Base-by-base conservation (phyloP, 257 asterid species). In the Salvia miltiorrhiza region DNA sequence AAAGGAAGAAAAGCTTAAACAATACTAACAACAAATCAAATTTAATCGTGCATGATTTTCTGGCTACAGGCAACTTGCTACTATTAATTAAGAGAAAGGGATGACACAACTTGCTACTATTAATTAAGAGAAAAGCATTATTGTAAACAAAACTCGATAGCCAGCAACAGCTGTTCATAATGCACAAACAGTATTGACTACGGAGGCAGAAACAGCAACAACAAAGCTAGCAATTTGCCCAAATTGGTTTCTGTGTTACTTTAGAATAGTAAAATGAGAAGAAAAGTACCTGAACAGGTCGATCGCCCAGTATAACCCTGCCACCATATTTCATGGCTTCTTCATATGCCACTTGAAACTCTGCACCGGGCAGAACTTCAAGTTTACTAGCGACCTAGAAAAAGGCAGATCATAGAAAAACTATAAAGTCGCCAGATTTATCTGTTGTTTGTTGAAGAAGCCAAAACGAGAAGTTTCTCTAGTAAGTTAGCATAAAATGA, bases 311-410 rank as follows among this genome's bases (percentile, higher is more conserved):
- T 76, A 88, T 81, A 75, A 93, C 96, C 81, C 76, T 93, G 71
- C 91, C 97, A 14, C 94, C 97, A 72, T 90, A 90, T 68, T 90
- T 90, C 86, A 74, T 82, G 62, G 99, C 97, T 84, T 93, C 99
- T 53, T 93, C 99, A 77, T 79, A 90, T 57, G 91, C 99, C 70
- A 86, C 96, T 72, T 96, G 99, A 73, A 93, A 93, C 84, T 93
- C 99, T 37, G 88, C 96, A 60, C 99, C 99, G 6, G 99, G 99
- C 35, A 90, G 62, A 82, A 90, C 99, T 82, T 83, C 96, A 69
- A 88, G 96, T 78, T 86, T 73, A 80, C 83, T 85, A 69, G 97
- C 99, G 72, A 93, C 95, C 99, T 93, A 69, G 39, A 20, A 69
- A 35, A 64, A 32, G 44, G 70, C 39, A 35, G 33, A 75, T 58